phyloP scores from a whole-genome alignment of 345 rosid species.

The Microthlaspi erraticum region DNA sequence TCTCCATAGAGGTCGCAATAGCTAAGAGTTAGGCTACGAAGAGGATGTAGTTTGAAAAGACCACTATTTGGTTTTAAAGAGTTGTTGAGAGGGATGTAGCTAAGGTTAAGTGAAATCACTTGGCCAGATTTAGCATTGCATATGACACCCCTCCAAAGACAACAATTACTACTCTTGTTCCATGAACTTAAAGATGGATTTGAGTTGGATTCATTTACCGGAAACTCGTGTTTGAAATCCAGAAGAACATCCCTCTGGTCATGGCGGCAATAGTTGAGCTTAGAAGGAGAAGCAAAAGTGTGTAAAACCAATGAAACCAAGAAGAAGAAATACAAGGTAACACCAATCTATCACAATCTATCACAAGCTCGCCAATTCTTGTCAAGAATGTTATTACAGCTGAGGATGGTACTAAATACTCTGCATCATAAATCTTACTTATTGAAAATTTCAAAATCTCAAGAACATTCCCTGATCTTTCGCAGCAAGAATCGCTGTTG shows the following conservation, averaged over 20 bases:
- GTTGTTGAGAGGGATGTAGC: too few relatives aligned
- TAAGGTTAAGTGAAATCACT: too few relatives aligned
- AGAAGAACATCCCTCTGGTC: too few relatives aligned
- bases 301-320: too few relatives aligned
- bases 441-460: neutral
- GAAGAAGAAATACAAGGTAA: slow-evolving; percentile 59
- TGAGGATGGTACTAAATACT: slow-evolving; percentile 76
- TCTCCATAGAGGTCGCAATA: neutral
- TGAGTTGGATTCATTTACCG: too few relatives aligned
- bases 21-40: neutral
- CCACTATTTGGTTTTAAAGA: neutral
- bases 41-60: slow-evolving; percentile 2
- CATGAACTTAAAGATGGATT: too few relatives aligned
- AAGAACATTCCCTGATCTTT: slow-evolving; percentile 8
- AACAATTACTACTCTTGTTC: too few relatives aligned
- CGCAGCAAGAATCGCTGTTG: slow-evolving; percentile 74
- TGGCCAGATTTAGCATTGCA: neutral
- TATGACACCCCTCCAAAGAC: too few relatives aligned
- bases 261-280: too few relatives aligned
- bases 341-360: slow-evolving; percentile 91
- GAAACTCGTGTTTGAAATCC: too few relatives aligned
- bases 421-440: slow-evolving; percentile 11
- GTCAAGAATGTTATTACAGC: slow-evolving; percentile 92
- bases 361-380: slow-evolving; percentile 87
- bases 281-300: too few relatives aligned